Conservation (phyloP, 176 grass and related monocot genomes). For the Oryza rufipogon region DNA sequence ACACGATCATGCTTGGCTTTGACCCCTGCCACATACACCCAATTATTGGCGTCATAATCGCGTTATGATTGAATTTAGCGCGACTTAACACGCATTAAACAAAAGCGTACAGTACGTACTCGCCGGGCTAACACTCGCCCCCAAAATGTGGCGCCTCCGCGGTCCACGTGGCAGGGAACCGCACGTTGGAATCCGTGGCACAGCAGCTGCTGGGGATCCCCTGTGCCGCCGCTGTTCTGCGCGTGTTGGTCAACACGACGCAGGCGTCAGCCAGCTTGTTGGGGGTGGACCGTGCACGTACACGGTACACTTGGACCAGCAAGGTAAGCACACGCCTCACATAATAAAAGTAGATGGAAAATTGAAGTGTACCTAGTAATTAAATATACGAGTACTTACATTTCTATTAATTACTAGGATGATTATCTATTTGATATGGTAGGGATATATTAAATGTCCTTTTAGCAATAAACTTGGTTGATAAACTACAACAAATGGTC, state of each 20-base stretch:
- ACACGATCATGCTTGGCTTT: background rate
- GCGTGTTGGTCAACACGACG: background rate
- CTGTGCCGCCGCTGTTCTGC: background rate
- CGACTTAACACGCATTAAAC: background rate
- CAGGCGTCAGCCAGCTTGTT: background rate
- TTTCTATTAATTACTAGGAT: too few relatives aligned
- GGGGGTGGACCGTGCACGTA: background rate
- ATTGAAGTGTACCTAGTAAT: background rate
- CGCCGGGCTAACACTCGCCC: background rate
- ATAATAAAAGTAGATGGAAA: background rate
- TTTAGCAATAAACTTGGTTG: too few relatives aligned
- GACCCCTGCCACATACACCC: background rate
- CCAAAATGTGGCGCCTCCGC: background rate
- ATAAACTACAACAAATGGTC: too few relatives aligned
- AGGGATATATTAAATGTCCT: too few relatives aligned
- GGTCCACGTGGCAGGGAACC: slow-evolving; percentile 7
- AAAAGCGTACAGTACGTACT: background rate
- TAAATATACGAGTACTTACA: too few relatives aligned
- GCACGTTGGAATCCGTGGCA: background rate
- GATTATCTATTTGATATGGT: too few relatives aligned
- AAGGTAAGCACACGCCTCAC: background rate
- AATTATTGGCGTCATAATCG: slow-evolving; percentile 38
- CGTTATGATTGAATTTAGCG: slow-evolving; percentile 34
- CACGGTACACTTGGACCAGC: slow-evolving; percentile 2
- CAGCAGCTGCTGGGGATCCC: background rate